phyloP scores from a whole-genome alignment of 2,329 filamentous ascomycete species.

The Madurella mycetomatis region DNA sequence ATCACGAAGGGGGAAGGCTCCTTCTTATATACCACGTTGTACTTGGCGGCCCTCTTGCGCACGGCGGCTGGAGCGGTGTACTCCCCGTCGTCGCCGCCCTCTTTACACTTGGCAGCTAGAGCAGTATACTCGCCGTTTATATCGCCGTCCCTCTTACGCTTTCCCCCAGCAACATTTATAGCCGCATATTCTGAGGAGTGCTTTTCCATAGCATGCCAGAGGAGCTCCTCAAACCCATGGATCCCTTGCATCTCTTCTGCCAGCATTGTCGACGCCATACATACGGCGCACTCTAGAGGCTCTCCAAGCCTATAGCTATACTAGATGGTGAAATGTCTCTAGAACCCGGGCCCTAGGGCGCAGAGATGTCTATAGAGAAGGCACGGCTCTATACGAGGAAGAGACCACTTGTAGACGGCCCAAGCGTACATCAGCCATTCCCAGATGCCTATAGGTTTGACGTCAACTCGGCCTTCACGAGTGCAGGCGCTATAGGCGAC shows the following conservation, averaged over 20 bases:
- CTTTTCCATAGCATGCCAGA: slow-evolving; percentile 10
- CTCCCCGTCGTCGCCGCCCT: slow-evolving; percentile 2
- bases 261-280: slow-evolving; percentile 8
- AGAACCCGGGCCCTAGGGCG: not conserved
- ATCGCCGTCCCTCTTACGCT: slow-evolving; percentile 11
- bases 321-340: not conserved
- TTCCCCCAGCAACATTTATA: slow-evolving; percentile 1
- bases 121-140: slow-evolving; percentile 1
- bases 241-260: slow-evolving; percentile 5
- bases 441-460: slow-evolving; percentile 10
- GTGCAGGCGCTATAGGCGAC: slow-evolving; percentile 9
- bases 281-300: slow-evolving; percentile 4
- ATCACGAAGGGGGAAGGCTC: slow-evolving; percentile 3
- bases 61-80: slow-evolving; percentile 5
- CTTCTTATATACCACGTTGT: not conserved
- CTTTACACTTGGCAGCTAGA: slow-evolving; percentile 7
- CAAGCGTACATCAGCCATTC: slow-evolving; percentile 11
- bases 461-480: slow-evolving; percentile 12
- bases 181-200: slow-evolving; percentile 6
- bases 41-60: slow-evolving; percentile 6
- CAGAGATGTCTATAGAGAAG: slow-evolving; percentile 13
- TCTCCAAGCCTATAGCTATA: slow-evolving; percentile 4
- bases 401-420: slow-evolving; percentile 8
- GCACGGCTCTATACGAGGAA: slow-evolving; percentile 4
- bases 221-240: slow-evolving; percentile 11